Conservation (phyloP, 352 stramenopile species). For the Phytopythium ostracodes region DNA sequence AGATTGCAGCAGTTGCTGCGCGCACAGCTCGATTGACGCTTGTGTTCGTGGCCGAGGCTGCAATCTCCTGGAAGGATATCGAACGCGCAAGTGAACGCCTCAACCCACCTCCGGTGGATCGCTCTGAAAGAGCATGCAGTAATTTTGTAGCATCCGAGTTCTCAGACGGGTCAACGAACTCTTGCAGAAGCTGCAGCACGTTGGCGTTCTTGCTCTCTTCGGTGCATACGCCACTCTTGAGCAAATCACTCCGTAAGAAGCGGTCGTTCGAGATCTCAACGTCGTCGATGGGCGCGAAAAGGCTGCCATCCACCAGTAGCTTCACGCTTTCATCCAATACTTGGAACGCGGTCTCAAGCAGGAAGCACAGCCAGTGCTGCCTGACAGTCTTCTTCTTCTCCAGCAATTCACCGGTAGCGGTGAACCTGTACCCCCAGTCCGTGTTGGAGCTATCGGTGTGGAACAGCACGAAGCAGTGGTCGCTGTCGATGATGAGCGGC, state of each 20-base stretch:
- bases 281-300: conserved; percentile 45
- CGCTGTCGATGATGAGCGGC: conserved; percentile 71
- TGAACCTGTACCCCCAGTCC: conserved; percentile 82
- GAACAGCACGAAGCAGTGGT: conserved; percentile 81
- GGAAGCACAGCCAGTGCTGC: conserved; percentile 59
- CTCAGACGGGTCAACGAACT: conserved; percentile 39
- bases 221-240: conserved; percentile 49
- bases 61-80: conserved; percentile 38
- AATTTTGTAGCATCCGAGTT: conserved; percentile 41
- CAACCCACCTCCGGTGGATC: conserved; percentile 17
- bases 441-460: conserved; percentile 83
- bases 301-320: conserved; percentile 43
- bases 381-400: conserved; percentile 51
- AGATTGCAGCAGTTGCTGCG: conserved; percentile 66
- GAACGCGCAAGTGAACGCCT: conserved; percentile 15
- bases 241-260: conserved; percentile 63
- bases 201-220: conserved; percentile 51
- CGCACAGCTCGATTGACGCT: conserved; percentile 59
- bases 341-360: conserved; percentile 41
- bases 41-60: conserved; percentile 27
- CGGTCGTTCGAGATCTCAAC: conserved; percentile 43
- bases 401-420: conserved; percentile 55
- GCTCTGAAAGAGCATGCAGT: conserved; percentile 33
- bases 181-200: conserved; percentile 53
- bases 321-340: conserved; percentile 48